Percentiles rank a stretch among this genome's conserved stretches.
phyloP scores from a whole-genome alignment of 2,329 filamentous ascomycete species.

The Orbilia ellipsospora region DNA sequence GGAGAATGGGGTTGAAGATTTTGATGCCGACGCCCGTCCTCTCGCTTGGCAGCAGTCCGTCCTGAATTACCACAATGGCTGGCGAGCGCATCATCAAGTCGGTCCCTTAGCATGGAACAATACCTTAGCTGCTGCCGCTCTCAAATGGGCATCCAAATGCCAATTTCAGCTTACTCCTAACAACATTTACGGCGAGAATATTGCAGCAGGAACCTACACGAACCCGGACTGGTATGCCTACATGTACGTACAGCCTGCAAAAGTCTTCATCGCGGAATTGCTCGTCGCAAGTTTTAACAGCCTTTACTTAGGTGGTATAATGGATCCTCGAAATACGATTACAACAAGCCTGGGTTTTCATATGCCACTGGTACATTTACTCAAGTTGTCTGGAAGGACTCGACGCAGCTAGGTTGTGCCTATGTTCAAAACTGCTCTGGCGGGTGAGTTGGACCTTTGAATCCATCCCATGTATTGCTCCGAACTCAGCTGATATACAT shows the following conservation, averaged over 20 bases:
- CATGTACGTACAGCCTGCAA: constrained; percentile 10
- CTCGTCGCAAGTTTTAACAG: background rate
- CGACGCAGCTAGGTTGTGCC: constrained; percentile 71
- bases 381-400: constrained; percentile 76
- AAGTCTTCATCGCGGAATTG: background rate
- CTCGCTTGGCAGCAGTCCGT: constrained; percentile 16
- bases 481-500: background rate
- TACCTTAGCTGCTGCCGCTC: constrained; percentile 25
- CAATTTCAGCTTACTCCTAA: constrained; percentile 14
- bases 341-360: constrained; percentile 68
- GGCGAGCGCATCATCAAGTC: constrained; percentile 29
- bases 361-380: constrained; percentile 76
- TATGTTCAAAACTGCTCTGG: constrained; percentile 12
- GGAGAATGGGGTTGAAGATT: background rate
- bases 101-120: constrained; percentile 19
- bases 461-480: background rate
- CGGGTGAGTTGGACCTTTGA: background rate
- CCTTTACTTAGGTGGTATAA: constrained; percentile 73
- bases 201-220: constrained; percentile 19
- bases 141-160: constrained; percentile 26
- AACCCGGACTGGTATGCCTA: constrained; percentile 29
- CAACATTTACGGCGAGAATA: constrained; percentile 30
- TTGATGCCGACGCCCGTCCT: background rate
- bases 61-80: constrained; percentile 33
- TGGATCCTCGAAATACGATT: constrained; percentile 72